These are phyloP conservation scores for Vitellaria paradoxa DNA, from an alignment of 179 eudicot species.

Conservation along the genomic window DNA sequence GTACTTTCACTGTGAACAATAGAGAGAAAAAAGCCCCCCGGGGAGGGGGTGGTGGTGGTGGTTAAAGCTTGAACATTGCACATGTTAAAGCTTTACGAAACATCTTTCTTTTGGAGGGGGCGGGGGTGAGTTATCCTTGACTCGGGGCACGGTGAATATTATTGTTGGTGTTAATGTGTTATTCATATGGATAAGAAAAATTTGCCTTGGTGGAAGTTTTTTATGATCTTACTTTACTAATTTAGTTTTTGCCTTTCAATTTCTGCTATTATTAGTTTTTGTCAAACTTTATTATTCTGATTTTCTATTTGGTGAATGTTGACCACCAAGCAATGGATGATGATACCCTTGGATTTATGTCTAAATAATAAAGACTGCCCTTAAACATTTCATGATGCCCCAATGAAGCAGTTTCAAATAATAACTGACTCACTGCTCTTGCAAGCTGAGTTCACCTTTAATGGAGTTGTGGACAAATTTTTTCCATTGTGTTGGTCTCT, in stretches of 20 bases:
- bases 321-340: too few relatives aligned
- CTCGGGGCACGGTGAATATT: not conserved
- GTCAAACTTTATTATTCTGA: not conserved
- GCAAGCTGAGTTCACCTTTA: not conserved
- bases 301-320: not conserved
- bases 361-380: too few relatives aligned
- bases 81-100: too few relatives aligned
- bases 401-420: not conserved
- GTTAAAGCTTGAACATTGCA: too few relatives aligned
- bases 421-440: not conserved
- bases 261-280: not conserved
- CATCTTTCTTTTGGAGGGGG: too few relatives aligned
- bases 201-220: not conserved
- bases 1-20: too few relatives aligned
- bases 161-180: not conserved
- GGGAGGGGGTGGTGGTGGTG: too few relatives aligned
- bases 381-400: not conserved
- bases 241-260: too few relatives aligned
- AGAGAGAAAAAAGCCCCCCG: too few relatives aligned
- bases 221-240: not conserved
- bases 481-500: not conserved
- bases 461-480: not conserved
- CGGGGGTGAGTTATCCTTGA: too few relatives aligned
- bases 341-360: too few relatives aligned
- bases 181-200: not conserved